Conservation (phyloP, 2,329 filamentous ascomycete species). For the Colletotrichum sublineola region DNA sequence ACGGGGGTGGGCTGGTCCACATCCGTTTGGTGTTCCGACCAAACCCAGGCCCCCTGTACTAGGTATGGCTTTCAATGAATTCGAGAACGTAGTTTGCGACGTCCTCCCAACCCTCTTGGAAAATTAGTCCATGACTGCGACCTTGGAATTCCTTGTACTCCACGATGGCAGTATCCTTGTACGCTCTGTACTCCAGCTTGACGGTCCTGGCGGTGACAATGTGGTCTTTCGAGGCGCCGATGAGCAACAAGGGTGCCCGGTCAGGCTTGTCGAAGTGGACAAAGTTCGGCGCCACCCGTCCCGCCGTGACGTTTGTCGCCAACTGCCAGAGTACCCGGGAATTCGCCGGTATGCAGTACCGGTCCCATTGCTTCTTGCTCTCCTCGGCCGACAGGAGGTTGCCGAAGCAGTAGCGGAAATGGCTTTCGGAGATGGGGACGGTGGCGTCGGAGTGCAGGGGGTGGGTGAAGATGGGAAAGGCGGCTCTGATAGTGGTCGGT, state of each 20-base stretch:
- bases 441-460: conserved; percentile 41
- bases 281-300: conserved; percentile 30
- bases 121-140: conserved; percentile 43
- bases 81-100: conserved; percentile 32
- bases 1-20: not conserved
- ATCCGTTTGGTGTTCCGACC: not conserved
- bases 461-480: conserved; percentile 41
- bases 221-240: conserved; percentile 44
- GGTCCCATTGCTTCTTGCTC: conserved; percentile 41
- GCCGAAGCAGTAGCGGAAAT: conserved; percentile 46
- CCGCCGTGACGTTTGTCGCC: conserved; percentile 32
- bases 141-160: conserved; percentile 44
- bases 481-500: conserved; percentile 42
- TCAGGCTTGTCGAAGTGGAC: conserved; percentile 39
- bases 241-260: conserved; percentile 40
- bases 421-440: conserved; percentile 40
- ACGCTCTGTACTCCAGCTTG: conserved; percentile 42
- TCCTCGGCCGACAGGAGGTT: conserved; percentile 42
- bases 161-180: conserved; percentile 39
- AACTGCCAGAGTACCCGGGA: conserved; percentile 45
- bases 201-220: conserved; percentile 43
- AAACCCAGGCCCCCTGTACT: not conserved
- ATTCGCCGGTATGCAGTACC: conserved; percentile 44
- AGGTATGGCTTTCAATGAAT: conserved; percentile 19
- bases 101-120: conserved; percentile 43